Percentiles rank a stretch among this genome's conserved stretches.
These are phyloP conservation scores for Neonectria coccinea DNA, from an alignment of 2,329 filamentous ascomycete genomes.

Conservation along the genomic window DNA sequence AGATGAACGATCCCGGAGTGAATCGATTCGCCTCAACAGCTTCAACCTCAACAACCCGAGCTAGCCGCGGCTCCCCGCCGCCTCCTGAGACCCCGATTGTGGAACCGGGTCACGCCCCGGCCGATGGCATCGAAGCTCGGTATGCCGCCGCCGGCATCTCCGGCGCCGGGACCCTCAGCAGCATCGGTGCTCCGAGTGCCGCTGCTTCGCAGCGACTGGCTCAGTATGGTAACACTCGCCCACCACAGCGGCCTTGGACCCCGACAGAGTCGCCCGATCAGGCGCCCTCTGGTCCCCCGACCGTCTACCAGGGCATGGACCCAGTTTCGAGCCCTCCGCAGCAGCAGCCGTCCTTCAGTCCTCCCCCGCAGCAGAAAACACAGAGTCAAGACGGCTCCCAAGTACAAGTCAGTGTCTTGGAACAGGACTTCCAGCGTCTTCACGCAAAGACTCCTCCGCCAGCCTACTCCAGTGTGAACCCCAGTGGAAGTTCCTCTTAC, in stretches of 20 bases:
- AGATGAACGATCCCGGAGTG: constrained; percentile 61
- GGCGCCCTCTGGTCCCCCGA: constrained; percentile 88
- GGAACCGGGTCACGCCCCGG: constrained; percentile 75
- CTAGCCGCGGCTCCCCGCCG: constrained; percentile 91
- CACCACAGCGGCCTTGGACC: constrained; percentile 80
- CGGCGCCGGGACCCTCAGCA: constrained; percentile 83
- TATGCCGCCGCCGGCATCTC: constrained; percentile 94
- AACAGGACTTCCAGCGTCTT: constrained; percentile 88
- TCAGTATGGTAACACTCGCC: constrained; percentile 72
- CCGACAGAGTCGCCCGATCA: constrained; percentile 91
- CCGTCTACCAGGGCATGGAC: constrained; percentile 88
- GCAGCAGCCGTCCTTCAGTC: constrained; percentile 50
- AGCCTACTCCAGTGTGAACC: constrained; percentile 87
- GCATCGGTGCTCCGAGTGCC: constrained; percentile 76
- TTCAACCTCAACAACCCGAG: constrained; percentile 92
- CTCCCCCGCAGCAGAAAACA: constrained; percentile 55
- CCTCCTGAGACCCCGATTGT: constrained; percentile 92
- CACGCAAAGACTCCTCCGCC: constrained; percentile 88
- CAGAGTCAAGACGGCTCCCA: constrained; percentile 49
- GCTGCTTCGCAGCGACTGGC: constrained; percentile 84
- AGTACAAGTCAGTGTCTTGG: constrained; percentile 77
- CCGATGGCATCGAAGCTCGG: constrained; percentile 87
- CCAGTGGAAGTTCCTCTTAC: constrained; percentile 68
- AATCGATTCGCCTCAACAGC: constrained; percentile 82
- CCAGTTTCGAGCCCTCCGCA: constrained; percentile 69